Conservation (phyloP, 1,284 basidiomycete genomes). For the Trametes hirsuta region DNA sequence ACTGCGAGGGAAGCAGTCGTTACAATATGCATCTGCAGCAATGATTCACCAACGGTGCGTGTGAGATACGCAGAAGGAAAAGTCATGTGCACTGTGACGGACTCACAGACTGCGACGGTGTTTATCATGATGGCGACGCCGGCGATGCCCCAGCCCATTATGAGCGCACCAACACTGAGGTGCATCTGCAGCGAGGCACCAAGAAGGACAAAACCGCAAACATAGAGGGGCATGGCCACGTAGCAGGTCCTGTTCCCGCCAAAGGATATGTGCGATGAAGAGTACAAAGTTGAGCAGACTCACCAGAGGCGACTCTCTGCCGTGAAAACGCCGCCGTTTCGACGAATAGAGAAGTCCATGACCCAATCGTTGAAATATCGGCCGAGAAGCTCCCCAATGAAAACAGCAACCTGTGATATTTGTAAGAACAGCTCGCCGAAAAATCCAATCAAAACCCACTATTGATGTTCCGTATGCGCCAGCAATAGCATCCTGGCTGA, state of each 20-base stretch:
- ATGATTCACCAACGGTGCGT: not conserved
- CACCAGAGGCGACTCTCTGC: conserved; percentile 67
- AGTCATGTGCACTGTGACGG: not conserved
- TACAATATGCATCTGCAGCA: conserved; percentile 51
- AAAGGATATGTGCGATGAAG: too few relatives aligned
- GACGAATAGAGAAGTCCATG: conserved; percentile 54
- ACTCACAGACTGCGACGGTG: conserved; percentile 64
- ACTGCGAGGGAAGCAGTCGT: conserved; percentile 46
- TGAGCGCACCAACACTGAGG: conserved; percentile 54
- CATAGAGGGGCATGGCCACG: conserved; percentile 61
- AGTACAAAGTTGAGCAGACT: too few relatives aligned
- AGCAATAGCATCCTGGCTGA: conserved; percentile 53
- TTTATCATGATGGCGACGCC: conserved; percentile 64
- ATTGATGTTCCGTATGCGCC: conserved; percentile 69
- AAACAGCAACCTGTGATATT: conserved; percentile 53
- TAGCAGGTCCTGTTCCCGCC: conserved; percentile 51
- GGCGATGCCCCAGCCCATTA: conserved; percentile 73
- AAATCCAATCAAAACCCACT: conserved; percentile 37
- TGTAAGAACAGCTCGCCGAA: not conserved
- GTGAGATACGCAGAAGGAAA: not conserved
- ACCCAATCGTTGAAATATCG: conserved; percentile 74
- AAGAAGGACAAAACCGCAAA: conserved; percentile 65
- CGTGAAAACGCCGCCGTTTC: conserved; percentile 71
- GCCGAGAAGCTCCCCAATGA: conserved; percentile 72
- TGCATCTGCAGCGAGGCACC: conserved; percentile 63